A percentile compares a stretch with the other conserved stretches of the same genome.
phyloP scores from a whole-genome alignment of 306 rosid species.

The Albizia julibrissin region DNA sequence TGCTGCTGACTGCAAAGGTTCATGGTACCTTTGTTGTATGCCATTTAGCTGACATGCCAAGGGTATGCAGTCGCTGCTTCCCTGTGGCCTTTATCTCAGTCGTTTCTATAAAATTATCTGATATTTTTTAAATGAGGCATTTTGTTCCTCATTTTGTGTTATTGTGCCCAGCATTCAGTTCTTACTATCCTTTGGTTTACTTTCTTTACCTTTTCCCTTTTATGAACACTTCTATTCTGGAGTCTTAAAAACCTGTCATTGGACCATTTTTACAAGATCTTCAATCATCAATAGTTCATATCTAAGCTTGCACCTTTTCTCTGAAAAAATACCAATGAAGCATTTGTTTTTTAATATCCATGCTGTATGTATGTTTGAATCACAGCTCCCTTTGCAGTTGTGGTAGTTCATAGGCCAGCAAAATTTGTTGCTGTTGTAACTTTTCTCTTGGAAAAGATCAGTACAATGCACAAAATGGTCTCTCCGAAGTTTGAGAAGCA shows the following conservation, averaged over 20 bases:
- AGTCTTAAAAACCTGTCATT: background rate
- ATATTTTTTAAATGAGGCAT: slow-evolving; percentile 6
- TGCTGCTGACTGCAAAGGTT: slow-evolving; percentile 52
- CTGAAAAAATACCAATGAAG: background rate
- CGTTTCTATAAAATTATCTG: slow-evolving; percentile 17
- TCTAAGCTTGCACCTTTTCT: background rate
- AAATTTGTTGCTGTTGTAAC: slow-evolving; percentile 28
- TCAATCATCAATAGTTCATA: background rate
- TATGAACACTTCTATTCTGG: background rate
- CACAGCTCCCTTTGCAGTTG: background rate
- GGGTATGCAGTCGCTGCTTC: slow-evolving; percentile 53
- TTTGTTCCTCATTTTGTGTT: background rate
- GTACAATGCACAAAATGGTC: slow-evolving; percentile 15
- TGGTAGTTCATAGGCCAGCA: background rate
- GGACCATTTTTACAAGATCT: background rate
- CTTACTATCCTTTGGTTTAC: background rate
- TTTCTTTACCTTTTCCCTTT: background rate
- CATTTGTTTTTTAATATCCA: background rate
- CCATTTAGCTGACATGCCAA: slow-evolving; percentile 39
- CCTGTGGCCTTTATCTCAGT: slow-evolving; percentile 38
- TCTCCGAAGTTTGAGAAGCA: slow-evolving; percentile 18
- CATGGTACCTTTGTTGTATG: slow-evolving; percentile 44
- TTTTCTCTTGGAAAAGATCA: slow-evolving; percentile 15
- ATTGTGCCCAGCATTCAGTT: background rate
- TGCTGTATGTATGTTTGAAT: background rate